Base-by-base conservation (phyloP, 352 stramenopile genomes). In the Globisporangium polare region DNA sequence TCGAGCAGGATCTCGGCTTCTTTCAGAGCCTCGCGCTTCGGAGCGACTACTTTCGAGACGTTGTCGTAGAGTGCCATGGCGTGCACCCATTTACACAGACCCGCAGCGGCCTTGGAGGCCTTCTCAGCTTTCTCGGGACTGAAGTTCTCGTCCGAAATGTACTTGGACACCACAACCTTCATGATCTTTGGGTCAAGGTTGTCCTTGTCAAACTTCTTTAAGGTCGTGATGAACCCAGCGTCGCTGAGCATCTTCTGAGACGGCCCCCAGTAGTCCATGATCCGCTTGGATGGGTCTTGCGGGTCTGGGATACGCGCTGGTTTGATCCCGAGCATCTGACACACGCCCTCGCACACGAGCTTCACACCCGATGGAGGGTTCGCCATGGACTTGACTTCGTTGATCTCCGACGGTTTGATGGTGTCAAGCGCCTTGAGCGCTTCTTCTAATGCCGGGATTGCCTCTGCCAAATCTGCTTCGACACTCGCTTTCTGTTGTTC, bases 211-310 rank as follows among this genome's bases (percentile, higher is more conserved):
- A 92, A 97, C 58, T 93, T 93, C 59, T 97, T 97, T 18, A 98
- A 66, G 15, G 84, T 87, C 31, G 87, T 92, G 65, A 98, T 96
- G 68, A 98, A 98, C 20, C 81, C 89, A 7, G 88, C 74, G 60
- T 98, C 92, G 29, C 83, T 91, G 10, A 98, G 78, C 86, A 98
- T 96, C 60, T 97, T 95, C 72, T 98, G 89, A 0, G 87, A 95
- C 3, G 93, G 90, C 0, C 90, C 93, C 95, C 95, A 98, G 68
- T 95, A 98, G 68, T 98, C 95, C 86, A 97, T 95, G 57, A 98
- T 97, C 18, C 90, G 80, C 58, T 97, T 97, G 1, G 85, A 97
- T 5, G 92, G 86, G 59, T 98, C 92, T 45, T 76, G 67, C 0
- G 86, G 86, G 63, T 98, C 95, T 6, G 92, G 93, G 65, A 98